Evolutionary conservation across 106 monocot genomes (phyloP).

Genomic region (Cymbidium sinense): DNA sequence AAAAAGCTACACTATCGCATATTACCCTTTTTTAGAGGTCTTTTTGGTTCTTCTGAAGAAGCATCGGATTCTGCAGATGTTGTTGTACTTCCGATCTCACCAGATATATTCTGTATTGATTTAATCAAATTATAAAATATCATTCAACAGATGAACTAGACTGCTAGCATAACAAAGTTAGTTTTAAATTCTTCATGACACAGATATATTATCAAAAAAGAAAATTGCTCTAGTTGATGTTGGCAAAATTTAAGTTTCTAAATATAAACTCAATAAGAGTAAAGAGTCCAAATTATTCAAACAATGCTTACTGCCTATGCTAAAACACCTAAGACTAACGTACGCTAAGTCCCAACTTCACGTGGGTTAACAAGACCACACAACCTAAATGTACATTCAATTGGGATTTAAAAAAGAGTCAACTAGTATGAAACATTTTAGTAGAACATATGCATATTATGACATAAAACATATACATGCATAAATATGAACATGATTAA

Average conservation of each 20-base stretch:
- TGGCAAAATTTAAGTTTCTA: neutral
- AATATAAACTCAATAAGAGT: neutral
- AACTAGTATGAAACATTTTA: too few relatives aligned
- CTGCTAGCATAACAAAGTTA: neutral
- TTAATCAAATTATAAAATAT: constrained; percentile 4
- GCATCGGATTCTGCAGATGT: constrained; percentile 6
- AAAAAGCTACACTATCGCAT: too few relatives aligned
- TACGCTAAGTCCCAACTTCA: neutral
- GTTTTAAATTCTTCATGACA: neutral
- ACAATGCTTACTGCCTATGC: neutral
- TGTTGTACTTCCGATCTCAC: neutral
- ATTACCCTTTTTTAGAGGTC: constrained; percentile 16
- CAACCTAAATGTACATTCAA: too few relatives aligned
- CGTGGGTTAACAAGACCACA: neutral
- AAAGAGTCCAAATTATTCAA: neutral
- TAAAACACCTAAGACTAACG: neutral
- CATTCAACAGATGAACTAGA: neutral
- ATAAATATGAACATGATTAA: too few relatives aligned
- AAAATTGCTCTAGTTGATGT: neutral
- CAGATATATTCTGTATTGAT: constrained; percentile 10
- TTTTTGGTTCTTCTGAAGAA: constrained; percentile 3
- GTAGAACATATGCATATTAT: too few relatives aligned
- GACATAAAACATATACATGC: too few relatives aligned
- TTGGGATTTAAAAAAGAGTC: too few relatives aligned
- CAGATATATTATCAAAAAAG: neutral